Percentiles rank a stretch among this genome's conserved stretches.
Conservation (phyloP, 2,329 filamentous ascomycete genomes). For the Polychaeton citri region DNA sequence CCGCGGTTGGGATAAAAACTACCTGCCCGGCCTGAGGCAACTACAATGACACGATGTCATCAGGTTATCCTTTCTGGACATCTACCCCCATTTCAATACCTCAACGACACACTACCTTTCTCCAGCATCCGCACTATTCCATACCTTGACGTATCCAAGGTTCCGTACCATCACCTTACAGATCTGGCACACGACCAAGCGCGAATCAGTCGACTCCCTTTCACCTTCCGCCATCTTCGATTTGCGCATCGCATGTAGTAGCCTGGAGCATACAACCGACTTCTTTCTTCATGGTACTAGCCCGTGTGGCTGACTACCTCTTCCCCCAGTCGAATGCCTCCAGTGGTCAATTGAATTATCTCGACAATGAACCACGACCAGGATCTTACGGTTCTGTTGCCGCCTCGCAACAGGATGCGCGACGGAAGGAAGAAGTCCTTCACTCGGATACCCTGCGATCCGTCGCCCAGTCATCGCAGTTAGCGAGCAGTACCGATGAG, state of each 20-base stretch:
- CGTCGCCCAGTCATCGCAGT: slow-evolving; percentile 4
- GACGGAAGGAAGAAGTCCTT: slow-evolving; percentile 23
- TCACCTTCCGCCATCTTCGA: no score
- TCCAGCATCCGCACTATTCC: no score
- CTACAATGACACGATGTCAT: no score
- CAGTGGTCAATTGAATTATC: slow-evolving; percentile 17
- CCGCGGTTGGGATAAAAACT: no score
- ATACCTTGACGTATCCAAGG: no score
- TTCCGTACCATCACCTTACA: no score
- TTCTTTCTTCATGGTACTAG: slow-evolving; percentile 34
- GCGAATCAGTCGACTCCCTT: no score
- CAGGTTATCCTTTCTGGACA: no score
- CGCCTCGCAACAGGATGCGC: slow-evolving; percentile 5
- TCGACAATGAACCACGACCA: slow-evolving; percentile 23
- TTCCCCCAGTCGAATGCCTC: slow-evolving; percentile 17
- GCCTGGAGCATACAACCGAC: slow-evolving; percentile 7
- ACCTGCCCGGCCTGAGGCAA: no score
- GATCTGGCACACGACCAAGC: no score
- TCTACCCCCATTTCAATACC: no score
- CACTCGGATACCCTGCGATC: slow-evolving; percentile 15
- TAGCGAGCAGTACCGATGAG: slow-evolving; percentile 5
- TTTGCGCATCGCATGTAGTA: slow-evolving; percentile 1
- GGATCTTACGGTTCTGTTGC: not conserved
- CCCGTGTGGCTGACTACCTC: slow-evolving; percentile 35
- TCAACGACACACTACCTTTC: no score